phyloP scores from a whole-genome alignment of 441 rosid genomes.

The Populus hybrid region DNA sequence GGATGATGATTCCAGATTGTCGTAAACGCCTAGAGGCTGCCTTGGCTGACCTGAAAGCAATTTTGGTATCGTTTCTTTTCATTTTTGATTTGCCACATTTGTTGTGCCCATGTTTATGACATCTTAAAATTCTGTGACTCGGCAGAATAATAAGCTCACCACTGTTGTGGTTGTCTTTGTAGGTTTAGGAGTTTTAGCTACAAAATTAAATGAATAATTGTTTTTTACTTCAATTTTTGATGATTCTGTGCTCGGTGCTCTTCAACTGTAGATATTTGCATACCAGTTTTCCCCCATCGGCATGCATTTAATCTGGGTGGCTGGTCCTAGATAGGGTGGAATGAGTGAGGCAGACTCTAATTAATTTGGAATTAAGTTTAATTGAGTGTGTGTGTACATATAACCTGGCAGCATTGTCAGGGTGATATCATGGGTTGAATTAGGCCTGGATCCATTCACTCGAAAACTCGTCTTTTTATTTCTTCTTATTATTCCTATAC shows the following conservation, averaged over 20 bases:
- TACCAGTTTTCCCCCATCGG: not conserved
- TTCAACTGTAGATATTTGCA: not conserved
- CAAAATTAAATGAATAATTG: no score
- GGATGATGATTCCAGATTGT: conserved; percentile 98
- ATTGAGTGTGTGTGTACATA: not conserved
- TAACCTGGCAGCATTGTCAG: not conserved
- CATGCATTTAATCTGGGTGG: not conserved
- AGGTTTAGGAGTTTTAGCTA: no score
- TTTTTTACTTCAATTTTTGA: no score
- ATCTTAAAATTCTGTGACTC: no score
- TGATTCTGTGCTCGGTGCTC: no score
- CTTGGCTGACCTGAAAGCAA: conserved; percentile 62
- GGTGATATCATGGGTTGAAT: not conserved
- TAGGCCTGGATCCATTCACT: no score
- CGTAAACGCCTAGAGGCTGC: conserved; percentile 86
- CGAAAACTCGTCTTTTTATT: not conserved
- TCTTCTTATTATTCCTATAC: not conserved
- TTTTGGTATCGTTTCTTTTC: conserved; percentile 50
- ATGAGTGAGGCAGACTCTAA: not conserved
- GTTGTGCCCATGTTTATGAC: no score
- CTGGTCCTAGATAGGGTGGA: not conserved
- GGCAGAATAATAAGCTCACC: no score
- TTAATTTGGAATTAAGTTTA: not conserved
- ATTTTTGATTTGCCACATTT: not conserved
- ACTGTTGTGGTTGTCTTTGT: no score